Percentiles rank a stretch among this genome's conserved stretches.
These are phyloP conservation scores for Ramichloridium luteum DNA, from an alignment of 2,329 filamentous ascomycete species.

Conservation along the genomic window DNA sequence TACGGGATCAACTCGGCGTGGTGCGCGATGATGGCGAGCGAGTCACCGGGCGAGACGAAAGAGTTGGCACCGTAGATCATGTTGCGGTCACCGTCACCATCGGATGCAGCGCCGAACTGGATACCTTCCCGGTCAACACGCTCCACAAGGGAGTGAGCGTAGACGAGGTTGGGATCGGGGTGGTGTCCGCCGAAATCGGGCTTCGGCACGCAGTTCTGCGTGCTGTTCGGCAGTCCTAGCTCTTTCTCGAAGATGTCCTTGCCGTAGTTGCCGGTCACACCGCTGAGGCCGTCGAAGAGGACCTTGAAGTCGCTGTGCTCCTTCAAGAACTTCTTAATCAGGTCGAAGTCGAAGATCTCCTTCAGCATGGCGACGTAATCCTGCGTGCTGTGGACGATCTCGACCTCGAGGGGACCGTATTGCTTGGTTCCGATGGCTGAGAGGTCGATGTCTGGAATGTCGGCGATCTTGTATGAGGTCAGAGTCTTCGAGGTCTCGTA, in stretches of 20 bases:
- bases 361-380: slow-evolving; percentile 95
- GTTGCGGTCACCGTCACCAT: slow-evolving; percentile 96
- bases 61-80: slow-evolving; percentile 98
- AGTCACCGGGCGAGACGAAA: slow-evolving; percentile 95
- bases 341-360: slow-evolving; percentile 93
- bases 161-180: slow-evolving; percentile 95
- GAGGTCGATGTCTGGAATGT: slow-evolving; percentile 79
- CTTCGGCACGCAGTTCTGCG: slow-evolving; percentile 82
- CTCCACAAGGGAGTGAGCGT: slow-evolving; percentile 88
- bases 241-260: slow-evolving; percentile 91
- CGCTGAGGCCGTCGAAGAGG: slow-evolving; percentile 85
- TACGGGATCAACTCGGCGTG: slow-evolving; percentile 93
- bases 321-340: slow-evolving; percentile 89
- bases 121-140: slow-evolving; percentile 83
- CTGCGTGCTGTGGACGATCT: slow-evolving; percentile 83
- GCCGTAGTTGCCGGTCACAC: slow-evolving; percentile 92
- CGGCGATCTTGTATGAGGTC: slow-evolving; percentile 80
- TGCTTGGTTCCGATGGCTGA: slow-evolving; percentile 67
- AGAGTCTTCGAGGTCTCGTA: slow-evolving; percentile 82
- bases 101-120: slow-evolving; percentile 90
- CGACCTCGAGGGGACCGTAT: slow-evolving; percentile 80
- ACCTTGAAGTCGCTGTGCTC: slow-evolving; percentile 88
- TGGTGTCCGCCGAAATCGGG: slow-evolving; percentile 96
- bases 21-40: slow-evolving; percentile 94
- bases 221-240: slow-evolving; percentile 69